Conservation (phyloP, 1,284 basidiomycete genomes). For the Trametes sp. region DNA sequence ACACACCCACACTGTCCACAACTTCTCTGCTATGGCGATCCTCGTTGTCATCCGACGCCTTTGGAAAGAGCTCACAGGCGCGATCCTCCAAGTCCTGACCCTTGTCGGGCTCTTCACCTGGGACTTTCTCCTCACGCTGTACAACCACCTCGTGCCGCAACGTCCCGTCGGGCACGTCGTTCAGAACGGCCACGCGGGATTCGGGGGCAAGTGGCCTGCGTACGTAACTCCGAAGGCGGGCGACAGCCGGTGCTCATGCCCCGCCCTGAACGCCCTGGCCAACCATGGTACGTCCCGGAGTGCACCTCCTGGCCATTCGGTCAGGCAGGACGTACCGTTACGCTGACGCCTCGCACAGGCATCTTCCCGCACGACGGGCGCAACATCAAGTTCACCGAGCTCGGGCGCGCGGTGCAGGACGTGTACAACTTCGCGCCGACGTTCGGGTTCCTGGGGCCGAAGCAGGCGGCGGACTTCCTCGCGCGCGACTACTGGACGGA, state of each 20-base stretch:
- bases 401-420: slow-evolving; percentile 53
- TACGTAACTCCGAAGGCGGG: slow-evolving; percentile 61
- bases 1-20: not conserved
- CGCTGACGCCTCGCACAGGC: slow-evolving; percentile 48
- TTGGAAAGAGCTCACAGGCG: slow-evolving; percentile 25
- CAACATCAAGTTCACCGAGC: slow-evolving; percentile 69
- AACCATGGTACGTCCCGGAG: slow-evolving; percentile 77
- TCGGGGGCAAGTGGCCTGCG: slow-evolving; percentile 74
- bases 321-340: too few species aligned
- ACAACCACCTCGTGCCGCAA: slow-evolving; percentile 62
- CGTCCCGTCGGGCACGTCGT: slow-evolving; percentile 60
- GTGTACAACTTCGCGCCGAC: slow-evolving; percentile 75
- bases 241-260: slow-evolving; percentile 75
- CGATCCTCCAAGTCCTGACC: slow-evolving; percentile 21
- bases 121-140: slow-evolving; percentile 59
- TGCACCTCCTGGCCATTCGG: too few species aligned
- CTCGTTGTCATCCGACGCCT: slow-evolving; percentile 28
- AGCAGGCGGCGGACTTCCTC: slow-evolving; percentile 64
- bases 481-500: slow-evolving; percentile 62
- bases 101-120: slow-evolving; percentile 32
- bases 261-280: slow-evolving; percentile 76
- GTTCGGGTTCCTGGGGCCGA: slow-evolving; percentile 71
- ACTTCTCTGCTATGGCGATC: slow-evolving; percentile 23
- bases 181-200: slow-evolving; percentile 62
- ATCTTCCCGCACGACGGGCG: slow-evolving; percentile 72